Conservation (phyloP, 2,329 filamentous ascomycete genomes). For the Xylariales sp. region DNA sequence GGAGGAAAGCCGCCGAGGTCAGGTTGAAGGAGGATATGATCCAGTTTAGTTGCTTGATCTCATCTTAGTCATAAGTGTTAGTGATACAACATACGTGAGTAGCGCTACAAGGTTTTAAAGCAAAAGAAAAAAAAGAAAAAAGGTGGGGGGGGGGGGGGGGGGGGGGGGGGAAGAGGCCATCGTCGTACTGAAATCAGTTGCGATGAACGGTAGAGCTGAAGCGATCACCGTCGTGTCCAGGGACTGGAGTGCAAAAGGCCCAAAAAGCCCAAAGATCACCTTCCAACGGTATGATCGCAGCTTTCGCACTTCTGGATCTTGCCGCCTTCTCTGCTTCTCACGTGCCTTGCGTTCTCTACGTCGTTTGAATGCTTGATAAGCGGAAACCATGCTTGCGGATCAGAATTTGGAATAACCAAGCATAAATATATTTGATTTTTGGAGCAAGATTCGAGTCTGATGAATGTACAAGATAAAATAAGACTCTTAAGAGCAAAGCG, state of each 20-base stretch:
- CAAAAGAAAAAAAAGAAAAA: slow-evolving; percentile 6
- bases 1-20: slow-evolving; percentile 63
- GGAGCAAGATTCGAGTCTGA: too few species aligned
- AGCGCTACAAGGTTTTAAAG: too few species aligned
- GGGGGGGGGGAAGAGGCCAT: neutral
- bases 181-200: slow-evolving; percentile 55
- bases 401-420: too few species aligned
- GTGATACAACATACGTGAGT: too few species aligned
- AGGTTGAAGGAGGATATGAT: slow-evolving; percentile 67
- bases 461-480: too few species aligned
- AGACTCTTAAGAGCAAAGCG: too few species aligned
- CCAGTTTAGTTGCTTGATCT: slow-evolving; percentile 60
- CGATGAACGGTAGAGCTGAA: slow-evolving; percentile 57
- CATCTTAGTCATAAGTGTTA: slow-evolving; percentile 27
- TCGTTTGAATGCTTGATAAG: too few species aligned
- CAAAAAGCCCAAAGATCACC: slow-evolving; percentile 53
- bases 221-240: slow-evolving; percentile 59
- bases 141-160: too few species aligned
- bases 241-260: slow-evolving; percentile 58
- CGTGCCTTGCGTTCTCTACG: too few species aligned
- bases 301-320: slow-evolving; percentile 27
- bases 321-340: too few species aligned
- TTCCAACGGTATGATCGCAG: slow-evolving; percentile 48
- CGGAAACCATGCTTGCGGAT: too few species aligned
- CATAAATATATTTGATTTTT: too few species aligned